Evolutionary conservation across 371 early-diverging fungal species (phyloP), one percentile per base, ranked within the genome.

Genomic region (Rhizomucor miehei): DNA sequence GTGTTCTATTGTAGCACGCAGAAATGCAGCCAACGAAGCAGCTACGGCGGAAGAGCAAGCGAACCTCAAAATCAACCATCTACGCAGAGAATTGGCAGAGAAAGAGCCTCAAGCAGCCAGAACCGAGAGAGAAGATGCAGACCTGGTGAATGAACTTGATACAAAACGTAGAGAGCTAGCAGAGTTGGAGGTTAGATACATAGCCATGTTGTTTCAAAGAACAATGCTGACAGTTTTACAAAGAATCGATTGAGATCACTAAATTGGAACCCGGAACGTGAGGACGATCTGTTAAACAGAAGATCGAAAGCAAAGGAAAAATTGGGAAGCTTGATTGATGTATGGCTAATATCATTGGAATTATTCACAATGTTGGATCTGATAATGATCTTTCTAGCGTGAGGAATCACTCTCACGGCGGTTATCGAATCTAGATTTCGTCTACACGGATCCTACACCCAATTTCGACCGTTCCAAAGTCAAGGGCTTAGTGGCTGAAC

Each of bases 401-500:
- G 62, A 70, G 50, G 85, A 84, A 45, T 25, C 48, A 6, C 48
- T 79, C 12, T 66, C 79, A n/a, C 46, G 81, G 39, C 65, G 71
- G 21, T 61, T 88, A 16, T 69, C 81, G 36, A 76, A 69, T 19
- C 73, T 89, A 17, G 86, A 92, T 40, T 89, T 92, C 47, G 69
- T 75, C 35, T 92, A 89, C 57, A 57, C 75, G 11, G 80, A 88
- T 37, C 91, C 92, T 0, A 71, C 80, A n/a, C 83, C 87, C 20
- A 81, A 84, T 65, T 97, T 98, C 75, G 93, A 97, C 68, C 89
- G 92, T 6, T 69, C 80, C 38, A 71, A 89, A 57, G 96, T 99
- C 44, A 91, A 89, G 62, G 99, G 99, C 6, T 69, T 93, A 3
- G 93, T 98, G 11, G 98, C 94, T 1, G 88, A 95, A 63, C 71